These are phyloP conservation scores for Fusarium buharicum DNA, from an alignment of 2,329 filamentous ascomycete species.

Conservation along the genomic window DNA sequence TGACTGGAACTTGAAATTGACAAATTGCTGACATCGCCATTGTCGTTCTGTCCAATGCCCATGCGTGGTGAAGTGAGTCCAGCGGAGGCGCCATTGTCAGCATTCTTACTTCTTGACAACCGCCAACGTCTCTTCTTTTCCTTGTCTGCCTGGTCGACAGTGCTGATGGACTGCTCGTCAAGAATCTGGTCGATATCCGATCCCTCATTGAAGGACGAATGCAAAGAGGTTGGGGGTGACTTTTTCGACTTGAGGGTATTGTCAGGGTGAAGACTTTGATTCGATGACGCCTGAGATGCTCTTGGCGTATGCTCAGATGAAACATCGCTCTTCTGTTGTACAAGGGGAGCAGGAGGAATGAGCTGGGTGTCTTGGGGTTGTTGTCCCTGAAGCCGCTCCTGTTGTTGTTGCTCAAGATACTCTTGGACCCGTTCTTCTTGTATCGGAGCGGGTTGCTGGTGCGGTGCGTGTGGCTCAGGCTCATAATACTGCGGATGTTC, in stretches of 20 bases:
- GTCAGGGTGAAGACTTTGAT: constrained; percentile 56
- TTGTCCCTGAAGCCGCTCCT: constrained; percentile 24
- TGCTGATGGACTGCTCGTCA: constrained; percentile 63
- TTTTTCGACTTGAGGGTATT: constrained; percentile 69
- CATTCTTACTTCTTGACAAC: constrained; percentile 71
- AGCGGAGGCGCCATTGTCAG: constrained; percentile 61
- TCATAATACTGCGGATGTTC: constrained; percentile 49
- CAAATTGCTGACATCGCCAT: constrained; percentile 73
- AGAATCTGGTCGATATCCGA: constrained; percentile 78
- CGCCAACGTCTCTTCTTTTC: constrained; percentile 79
- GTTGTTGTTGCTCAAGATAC: constrained; percentile 29
- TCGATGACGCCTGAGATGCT: constrained; percentile 58
- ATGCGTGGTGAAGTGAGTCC: constrained; percentile 57
- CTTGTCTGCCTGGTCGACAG: constrained; percentile 65
- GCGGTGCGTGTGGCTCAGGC: constrained; percentile 26
- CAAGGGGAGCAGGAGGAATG: constrained; percentile 22
- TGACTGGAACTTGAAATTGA: constrained; percentile 72
- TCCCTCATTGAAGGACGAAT: constrained; percentile 81
- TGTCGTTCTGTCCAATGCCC: constrained; percentile 68
- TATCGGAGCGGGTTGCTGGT: constrained; percentile 36
- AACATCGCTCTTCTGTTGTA: constrained; percentile 45
- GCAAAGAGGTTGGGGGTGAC: constrained; percentile 80
- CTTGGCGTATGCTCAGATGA: constrained; percentile 60
- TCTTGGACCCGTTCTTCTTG: constrained; percentile 39
- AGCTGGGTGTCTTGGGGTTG: constrained; percentile 35